Evolutionary conservation across 495 filamentous ascomycete genomes (phyloP).

Genomic region (Cairneyella variabilis): DNA sequence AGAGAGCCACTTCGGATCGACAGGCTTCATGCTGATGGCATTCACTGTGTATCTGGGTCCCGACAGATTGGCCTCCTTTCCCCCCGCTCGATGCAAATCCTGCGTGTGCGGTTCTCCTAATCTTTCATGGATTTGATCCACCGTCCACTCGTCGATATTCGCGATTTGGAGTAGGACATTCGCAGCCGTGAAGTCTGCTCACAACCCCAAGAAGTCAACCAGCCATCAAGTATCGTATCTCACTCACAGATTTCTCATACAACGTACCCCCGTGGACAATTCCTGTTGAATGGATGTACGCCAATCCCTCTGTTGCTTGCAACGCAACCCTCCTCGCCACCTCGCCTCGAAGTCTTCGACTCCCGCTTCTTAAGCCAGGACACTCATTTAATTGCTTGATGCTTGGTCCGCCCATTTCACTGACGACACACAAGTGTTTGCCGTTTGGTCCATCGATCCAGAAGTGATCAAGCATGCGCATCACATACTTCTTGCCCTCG

Average conservation of each 20-base stretch:
- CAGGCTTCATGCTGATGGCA: conserved; percentile 7
- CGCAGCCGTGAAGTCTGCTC: conserved; percentile 13
- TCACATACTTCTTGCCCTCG: conserved; percentile 4
- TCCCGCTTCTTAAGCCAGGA: conserved; percentile 4
- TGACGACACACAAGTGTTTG: conserved; percentile 33
- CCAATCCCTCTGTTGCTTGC: conserved; percentile 6
- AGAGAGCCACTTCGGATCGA: conserved; percentile 13
- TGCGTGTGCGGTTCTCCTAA: conserved; percentile 9
- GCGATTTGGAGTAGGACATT: conserved; percentile 14
- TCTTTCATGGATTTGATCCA: conserved; percentile 13
- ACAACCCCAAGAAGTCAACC: not conserved
- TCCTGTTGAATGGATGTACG: conserved; percentile 8
- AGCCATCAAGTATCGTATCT: not conserved
- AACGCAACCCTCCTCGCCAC: conserved; percentile 9
- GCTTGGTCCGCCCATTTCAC: conserved; percentile 17
- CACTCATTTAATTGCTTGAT: conserved; percentile 12
- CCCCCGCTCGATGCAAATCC: not conserved
- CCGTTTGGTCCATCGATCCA: conserved; percentile 37
- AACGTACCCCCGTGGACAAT: conserved; percentile 1
- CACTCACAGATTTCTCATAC: too few species aligned
- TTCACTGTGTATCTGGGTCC: conserved; percentile 1
- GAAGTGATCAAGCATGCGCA: conserved; percentile 29
- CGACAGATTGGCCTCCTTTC: not conserved
- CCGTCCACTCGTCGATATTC: conserved; percentile 14
- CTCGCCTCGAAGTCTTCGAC: conserved; percentile 6